Evolutionary conservation across 2,329 filamentous ascomycete species (phyloP), one percentile per base, ranked within the genome.

Genomic region (Cladosporium sp.): DNA sequence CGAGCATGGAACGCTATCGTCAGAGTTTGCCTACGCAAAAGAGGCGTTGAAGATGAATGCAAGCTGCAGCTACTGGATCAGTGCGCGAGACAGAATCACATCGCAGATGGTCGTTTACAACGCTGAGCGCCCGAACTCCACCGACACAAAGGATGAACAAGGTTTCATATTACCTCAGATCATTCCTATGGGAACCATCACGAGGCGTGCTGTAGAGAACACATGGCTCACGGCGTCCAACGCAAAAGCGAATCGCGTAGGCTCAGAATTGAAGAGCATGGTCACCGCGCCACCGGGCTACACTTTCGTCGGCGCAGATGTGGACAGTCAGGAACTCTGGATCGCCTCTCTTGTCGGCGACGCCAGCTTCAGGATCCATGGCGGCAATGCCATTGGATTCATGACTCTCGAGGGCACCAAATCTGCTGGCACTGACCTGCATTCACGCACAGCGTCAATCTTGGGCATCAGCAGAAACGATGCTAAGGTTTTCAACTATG

Each of bases 41-140:
- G 90, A 96, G 66, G 93, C 95, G 0, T 74, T 99, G 38, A 88
- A 97, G 61, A 99, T 99, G 93, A 99, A 99, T 61, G 90, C 93
- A 0, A 96, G 90, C 0, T 99, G 95, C 66, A 97, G 92, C 1
- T 99, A 99, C 70, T 99, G 95, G 93, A 97, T 99, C 61, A 96
- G 89, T 62, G 91, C 93, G 13, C 81, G 93, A 55, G 89, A 96
- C 64, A 79, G 93, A 43, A 99, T 99, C 69, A 92, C 75, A 78
- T 88, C 85, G n/a, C 93, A 99, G 64, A 88, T 97, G 78, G 91
- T 95, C 2, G 87, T 99, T 1, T 96, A 95, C 65, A 78, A 90
- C 53, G 76, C 84, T 29, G 84, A 95, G 39, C 50, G 59, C 7
- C 53, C 56, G 13, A 59, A 63, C 32, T 64, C 64, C 1, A 57